A percentile compares a stretch with the other conserved stretches of the same genome.
Evolutionary conservation across 495 filamentous ascomycete species (phyloP).

Genomic region (Neurospora intermedia): DNA sequence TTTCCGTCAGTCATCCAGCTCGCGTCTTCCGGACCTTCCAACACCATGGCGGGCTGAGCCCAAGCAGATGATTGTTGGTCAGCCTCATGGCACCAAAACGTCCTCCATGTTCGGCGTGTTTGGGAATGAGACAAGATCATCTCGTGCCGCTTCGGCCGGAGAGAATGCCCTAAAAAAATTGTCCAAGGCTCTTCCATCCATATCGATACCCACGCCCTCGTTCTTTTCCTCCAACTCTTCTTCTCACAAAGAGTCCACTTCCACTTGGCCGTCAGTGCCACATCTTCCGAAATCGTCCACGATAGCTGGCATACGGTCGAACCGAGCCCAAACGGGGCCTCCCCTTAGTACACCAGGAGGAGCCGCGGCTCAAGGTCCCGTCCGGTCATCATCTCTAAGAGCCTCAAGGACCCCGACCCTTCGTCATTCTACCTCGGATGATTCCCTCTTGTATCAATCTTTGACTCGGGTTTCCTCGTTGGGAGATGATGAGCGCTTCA

Average conservation of each 20-base stretch:
- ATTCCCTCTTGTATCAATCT: slow-evolving; percentile 56
- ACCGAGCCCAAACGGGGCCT: not conserved
- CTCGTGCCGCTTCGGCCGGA: slow-evolving; percentile 30
- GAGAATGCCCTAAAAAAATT: slow-evolving; percentile 37
- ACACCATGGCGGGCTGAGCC: slow-evolving; percentile 44
- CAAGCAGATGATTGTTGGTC: slow-evolving; percentile 29
- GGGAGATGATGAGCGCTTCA: slow-evolving; percentile 78
- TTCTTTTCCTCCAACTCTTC: slow-evolving; percentile 31
- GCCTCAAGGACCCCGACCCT: slow-evolving; percentile 26
- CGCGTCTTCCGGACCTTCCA: slow-evolving; percentile 22
- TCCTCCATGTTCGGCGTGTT: slow-evolving; percentile 31
- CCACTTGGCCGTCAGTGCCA: not conserved
- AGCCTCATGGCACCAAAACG: slow-evolving; percentile 16
- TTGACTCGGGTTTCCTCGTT: slow-evolving; percentile 71
- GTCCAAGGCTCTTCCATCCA: slow-evolving; percentile 40
- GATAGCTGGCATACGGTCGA: not conserved
- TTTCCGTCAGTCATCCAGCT: slow-evolving; percentile 4
- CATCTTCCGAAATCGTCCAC: not conserved
- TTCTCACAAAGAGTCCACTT: slow-evolving; percentile 14
- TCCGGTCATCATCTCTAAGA: not conserved
- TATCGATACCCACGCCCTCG: slow-evolving; percentile 41
- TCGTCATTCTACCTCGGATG: slow-evolving; percentile 60
- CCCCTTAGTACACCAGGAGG: not conserved
- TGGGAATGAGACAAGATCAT: slow-evolving; percentile 18
- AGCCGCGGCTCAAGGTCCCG: not conserved